phyloP scores from a whole-genome alignment of 441 rosid species.

The Pelargonium fulgidum region DNA sequence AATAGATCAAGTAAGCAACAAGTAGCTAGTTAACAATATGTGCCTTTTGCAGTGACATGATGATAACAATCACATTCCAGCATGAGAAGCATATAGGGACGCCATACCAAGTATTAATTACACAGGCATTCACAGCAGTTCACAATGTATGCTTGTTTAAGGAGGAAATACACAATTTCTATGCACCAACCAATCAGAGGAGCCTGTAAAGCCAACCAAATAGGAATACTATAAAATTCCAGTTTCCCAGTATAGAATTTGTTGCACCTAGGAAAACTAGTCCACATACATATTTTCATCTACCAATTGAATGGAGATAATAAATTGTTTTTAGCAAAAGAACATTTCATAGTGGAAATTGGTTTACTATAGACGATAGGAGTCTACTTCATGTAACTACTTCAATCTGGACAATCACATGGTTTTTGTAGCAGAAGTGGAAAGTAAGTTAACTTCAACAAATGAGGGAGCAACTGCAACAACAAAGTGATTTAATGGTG shows the following conservation, averaged over 20 bases:
- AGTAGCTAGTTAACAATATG: too few species aligned
- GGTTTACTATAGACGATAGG: neutral
- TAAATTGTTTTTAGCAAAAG: neutral
- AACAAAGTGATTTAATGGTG: slow-evolving; percentile 13
- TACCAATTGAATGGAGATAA: neutral
- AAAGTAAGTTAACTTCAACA: slow-evolving; percentile 5
- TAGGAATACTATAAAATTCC: neutral
- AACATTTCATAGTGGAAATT: neutral
- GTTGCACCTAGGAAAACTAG: neutral
- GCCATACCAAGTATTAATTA: neutral
- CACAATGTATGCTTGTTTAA: neutral
- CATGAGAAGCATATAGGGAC: neutral
- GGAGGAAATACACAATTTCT: neutral
- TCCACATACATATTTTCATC: neutral
- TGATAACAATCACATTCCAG: neutral
- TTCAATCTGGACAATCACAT: neutral
- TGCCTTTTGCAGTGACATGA: neutral
- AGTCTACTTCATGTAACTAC: neutral
- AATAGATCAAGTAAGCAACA: too few species aligned
- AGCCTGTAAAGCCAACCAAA: slow-evolving; percentile 9
- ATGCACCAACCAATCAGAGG: neutral
- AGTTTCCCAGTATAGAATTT: neutral
- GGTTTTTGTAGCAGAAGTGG: neutral
- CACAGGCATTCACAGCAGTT: neutral
- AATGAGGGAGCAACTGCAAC: neutral